Percentiles rank a stretch among this genome's conserved stretches.
phyloP scores from a whole-genome alignment of 78 protist genomes.

The Dictyostelium firmibasis region DNA sequence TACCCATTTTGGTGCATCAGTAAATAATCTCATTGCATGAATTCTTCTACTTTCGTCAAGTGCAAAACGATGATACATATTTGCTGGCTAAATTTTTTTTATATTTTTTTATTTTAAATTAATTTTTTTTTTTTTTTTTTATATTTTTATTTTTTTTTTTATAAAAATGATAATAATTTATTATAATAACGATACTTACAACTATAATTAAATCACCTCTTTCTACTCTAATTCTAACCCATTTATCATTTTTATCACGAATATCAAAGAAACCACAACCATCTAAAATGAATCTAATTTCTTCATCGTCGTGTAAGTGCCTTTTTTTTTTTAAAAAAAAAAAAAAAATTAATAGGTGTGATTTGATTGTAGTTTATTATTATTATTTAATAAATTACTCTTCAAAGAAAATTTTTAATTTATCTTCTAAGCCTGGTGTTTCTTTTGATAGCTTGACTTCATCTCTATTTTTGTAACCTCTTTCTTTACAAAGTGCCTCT shows the following conservation, averaged over 20 bases:
- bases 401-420: constrained; percentile 85
- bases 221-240: constrained; percentile 88
- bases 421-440: constrained; percentile 83
- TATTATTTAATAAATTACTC: constrained; percentile 58
- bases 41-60: constrained; percentile 60
- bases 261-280: constrained; percentile 95
- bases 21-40: constrained; percentile 80
- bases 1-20: constrained; percentile 69
- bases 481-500: constrained; percentile 47
- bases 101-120: neutral
- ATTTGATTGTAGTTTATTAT: neutral
- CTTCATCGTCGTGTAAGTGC: constrained; percentile 95
- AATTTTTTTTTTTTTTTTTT: neutral
- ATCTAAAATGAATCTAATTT: constrained; percentile 90
- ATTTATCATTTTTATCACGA: constrained; percentile 83
- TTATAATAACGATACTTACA: constrained; percentile 17
- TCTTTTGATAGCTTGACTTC: constrained; percentile 64
- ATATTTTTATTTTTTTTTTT: neutral
- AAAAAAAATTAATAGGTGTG: neutral
- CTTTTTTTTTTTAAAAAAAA: constrained; percentile 4
- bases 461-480: constrained; percentile 84
- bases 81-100: constrained; percentile 82
- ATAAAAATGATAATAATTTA: too few species aligned
- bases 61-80: constrained; percentile 94
- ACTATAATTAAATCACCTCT: constrained; percentile 87